A percentile compares a stretch with the other conserved stretches of the same genome.
These are phyloP conservation scores for Lentinula raphanica DNA, from an alignment of 768 basidiomycete species.

Conservation along the genomic window DNA sequence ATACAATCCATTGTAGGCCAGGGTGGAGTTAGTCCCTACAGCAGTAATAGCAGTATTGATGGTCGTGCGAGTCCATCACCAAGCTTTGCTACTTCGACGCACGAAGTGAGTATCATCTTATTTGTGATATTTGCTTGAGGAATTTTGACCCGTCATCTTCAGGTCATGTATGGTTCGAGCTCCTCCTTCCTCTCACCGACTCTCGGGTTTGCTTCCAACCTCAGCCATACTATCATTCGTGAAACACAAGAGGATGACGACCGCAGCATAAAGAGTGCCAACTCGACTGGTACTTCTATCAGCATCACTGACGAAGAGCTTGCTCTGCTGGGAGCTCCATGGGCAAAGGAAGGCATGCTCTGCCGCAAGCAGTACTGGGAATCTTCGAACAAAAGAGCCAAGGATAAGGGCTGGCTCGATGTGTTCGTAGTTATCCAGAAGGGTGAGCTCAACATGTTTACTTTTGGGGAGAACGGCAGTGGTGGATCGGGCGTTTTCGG, in stretches of 20 bases:
- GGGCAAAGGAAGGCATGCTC: conserved; percentile 98
- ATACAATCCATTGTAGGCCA: conserved; percentile 74
- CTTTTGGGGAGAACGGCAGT: conserved; percentile 74
- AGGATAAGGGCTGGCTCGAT: conserved; percentile 88
- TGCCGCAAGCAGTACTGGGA: conserved; percentile 96
- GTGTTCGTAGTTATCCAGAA: conserved; percentile 95
- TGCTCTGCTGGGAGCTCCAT: conserved; percentile 91
- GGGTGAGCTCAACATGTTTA: conserved; percentile 94
- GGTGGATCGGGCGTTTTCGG: conserved; percentile 69
- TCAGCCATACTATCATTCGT: conserved; percentile 93
- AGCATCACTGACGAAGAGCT: conserved; percentile 95
- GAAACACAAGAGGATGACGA: conserved; percentile 90
- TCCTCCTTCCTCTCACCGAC: conserved; percentile 74
- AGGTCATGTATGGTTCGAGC: conserved; percentile 60
- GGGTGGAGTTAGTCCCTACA: conserved; percentile 72
- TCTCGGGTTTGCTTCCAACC: conserved; percentile 94
- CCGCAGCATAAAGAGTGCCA: conserved; percentile 60
- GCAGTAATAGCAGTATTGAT: conserved; percentile 77
- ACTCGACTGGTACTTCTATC: conserved; percentile 64
- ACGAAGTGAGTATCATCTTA: conserved; percentile 58
- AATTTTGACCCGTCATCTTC: conserved; percentile 1
- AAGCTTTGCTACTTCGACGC: conserved; percentile 84
- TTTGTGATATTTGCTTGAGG: background rate
- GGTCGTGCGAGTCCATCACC: conserved; percentile 93
- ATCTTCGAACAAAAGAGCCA: conserved; percentile 72